Conservation (phyloP, 306 rosid species). For the Astragalus glycyphyllos region DNA sequence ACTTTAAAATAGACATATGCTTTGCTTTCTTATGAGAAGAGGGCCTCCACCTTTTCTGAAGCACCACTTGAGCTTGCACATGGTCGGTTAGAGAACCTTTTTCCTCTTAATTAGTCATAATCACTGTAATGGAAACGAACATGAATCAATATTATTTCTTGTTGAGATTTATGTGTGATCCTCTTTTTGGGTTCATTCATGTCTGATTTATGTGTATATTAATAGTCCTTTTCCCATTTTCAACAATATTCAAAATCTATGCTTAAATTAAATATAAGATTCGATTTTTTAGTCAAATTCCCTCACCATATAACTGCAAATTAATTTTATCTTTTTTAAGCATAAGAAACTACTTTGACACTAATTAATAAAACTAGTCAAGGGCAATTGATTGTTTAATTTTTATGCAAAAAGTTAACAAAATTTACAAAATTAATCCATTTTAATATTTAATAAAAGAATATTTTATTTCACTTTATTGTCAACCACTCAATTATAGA, state of each 20-base stretch:
- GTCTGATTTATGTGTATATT: constrained; percentile 2
- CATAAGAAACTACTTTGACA: no score
- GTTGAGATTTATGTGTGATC: constrained; percentile 26
- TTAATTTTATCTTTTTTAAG: no score
- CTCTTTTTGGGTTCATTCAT: constrained; percentile 41
- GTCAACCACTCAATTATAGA: no score
- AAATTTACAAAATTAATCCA: no score
- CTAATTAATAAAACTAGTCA: no score
- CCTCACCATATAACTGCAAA: background rate
- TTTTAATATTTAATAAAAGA: no score
- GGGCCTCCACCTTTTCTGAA: constrained; percentile 35
- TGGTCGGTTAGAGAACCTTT: constrained; percentile 31
- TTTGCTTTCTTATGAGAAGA: constrained; percentile 33
- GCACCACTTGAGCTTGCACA: constrained; percentile 22
- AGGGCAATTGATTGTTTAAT: no score
- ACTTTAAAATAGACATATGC: constrained; percentile 9
- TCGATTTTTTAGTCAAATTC: constrained; percentile 26
- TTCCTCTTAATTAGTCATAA: constrained; percentile 26
- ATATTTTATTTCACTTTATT: no score
- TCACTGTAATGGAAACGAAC: constrained; percentile 27
- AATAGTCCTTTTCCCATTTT: constrained; percentile 7
- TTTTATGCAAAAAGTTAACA: no score
- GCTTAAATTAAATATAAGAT: background rate
- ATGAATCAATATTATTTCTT: constrained; percentile 27
- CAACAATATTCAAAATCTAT: background rate